Evolutionary conservation across 2,329 filamentous ascomycete species (phyloP), one percentile per base, ranked within the genome.

Genomic region (Lizonia empirigonia): DNA sequence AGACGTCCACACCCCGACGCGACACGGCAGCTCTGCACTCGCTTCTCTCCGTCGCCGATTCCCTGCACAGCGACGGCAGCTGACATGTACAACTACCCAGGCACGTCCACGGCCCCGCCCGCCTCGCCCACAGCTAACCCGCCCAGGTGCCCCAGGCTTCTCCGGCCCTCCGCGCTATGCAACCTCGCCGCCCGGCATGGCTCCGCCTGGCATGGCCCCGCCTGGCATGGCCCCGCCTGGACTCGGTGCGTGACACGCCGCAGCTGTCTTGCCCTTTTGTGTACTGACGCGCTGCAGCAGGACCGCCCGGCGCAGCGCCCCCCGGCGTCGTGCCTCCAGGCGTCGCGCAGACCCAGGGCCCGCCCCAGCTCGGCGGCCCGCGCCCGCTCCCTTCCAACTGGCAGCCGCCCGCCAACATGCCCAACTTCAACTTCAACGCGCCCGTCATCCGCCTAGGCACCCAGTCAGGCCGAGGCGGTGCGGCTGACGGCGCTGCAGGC

Each of bases 361-460:
- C 81, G 71, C 82, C 86, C 65, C 88, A 90, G 78, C 83, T 89
- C 77, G 89, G 87, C 78, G 86, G 89, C 79, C 89, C 89, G 72
- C 89, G 84, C 74, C 86, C 85, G 67, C 86, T 96, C 59, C 91
- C 90, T 56, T 79, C 86, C 52, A 90, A 86, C 74, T 97, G 96
- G 76, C 90, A 95, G 78, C 85, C 91, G 39, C 92, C 93, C 8
- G 80, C 89, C 41, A 96, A 94, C 70, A 90, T 97, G 82, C 91
- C 93, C 42, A 95, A 96, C 73, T 96, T 99, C 80, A 97, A 99
- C 78, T 96, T 97, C 79, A 96, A 90, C 68, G 94, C 94, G 27
- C 92, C 93, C 49, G 91, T 97, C 53, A 97, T 99, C 69, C 89
- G 94, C 47, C 83, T 99, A 36, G 94, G 93, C 33, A 93, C 91